phyloP scores from a whole-genome alignment of 1,284 basidiomycete species.

The Sphagnurus paluster region DNA sequence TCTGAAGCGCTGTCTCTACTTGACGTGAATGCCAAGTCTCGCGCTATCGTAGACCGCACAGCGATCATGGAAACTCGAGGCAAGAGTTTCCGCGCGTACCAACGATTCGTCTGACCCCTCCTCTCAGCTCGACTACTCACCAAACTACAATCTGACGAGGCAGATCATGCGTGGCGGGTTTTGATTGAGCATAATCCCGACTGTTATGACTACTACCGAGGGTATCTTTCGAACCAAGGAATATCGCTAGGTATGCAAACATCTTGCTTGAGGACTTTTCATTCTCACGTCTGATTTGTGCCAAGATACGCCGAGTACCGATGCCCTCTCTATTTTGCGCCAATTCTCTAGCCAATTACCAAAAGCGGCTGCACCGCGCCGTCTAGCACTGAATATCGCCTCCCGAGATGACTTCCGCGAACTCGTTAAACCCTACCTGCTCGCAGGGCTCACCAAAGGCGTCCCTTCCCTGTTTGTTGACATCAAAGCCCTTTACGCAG shows the following conservation, averaged over 20 bases:
- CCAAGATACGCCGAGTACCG: constrained; percentile 48
- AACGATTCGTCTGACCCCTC: constrained; percentile 11
- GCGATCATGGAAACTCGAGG: constrained; percentile 75
- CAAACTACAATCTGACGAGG: constrained; percentile 66
- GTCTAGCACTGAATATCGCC: constrained; percentile 71
- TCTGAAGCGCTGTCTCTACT: constrained; percentile 65
- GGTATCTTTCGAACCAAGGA: constrained; percentile 68
- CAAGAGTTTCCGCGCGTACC: constrained; percentile 29
- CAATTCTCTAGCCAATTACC: constrained; percentile 66
- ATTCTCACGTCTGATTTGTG: background rate
- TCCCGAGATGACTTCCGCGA: constrained; percentile 63
- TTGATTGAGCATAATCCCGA: constrained; percentile 89
- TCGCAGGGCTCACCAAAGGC: constrained; percentile 77
- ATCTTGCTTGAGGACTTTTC: background rate
- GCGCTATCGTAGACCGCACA: constrained; percentile 70
- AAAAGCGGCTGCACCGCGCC: constrained; percentile 69
- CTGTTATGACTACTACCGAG: constrained; percentile 78
- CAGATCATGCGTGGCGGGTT: constrained; percentile 76
- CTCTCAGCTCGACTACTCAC: constrained; percentile 69
- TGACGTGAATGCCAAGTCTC: constrained; percentile 63
- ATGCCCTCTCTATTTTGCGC: constrained; percentile 59
- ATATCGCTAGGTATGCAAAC: constrained; percentile 60
- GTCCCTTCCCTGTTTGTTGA: constrained; percentile 95
- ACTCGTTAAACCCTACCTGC: constrained; percentile 72
- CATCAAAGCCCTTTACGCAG: constrained; percentile 82